Conservation (phyloP, 2,329 filamentous ascomycete species). For the Apiospora malaysiana region DNA sequence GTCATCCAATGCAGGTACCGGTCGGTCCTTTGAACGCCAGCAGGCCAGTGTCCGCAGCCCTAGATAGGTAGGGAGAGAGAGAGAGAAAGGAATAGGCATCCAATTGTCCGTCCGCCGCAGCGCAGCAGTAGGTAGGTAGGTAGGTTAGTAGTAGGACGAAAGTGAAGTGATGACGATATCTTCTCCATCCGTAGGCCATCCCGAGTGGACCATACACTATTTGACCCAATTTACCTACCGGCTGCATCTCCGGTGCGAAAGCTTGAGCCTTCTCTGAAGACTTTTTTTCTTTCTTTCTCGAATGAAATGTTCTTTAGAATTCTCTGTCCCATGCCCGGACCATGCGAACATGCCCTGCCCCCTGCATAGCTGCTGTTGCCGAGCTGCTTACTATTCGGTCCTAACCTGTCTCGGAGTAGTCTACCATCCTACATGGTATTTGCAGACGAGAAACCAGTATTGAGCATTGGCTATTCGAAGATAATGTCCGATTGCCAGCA, state of each 20-base stretch:
- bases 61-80: slow-evolving; percentile 2
- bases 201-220: neutral
- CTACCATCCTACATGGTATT: neutral
- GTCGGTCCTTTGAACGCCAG: neutral
- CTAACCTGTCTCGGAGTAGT: slow-evolving; percentile 7
- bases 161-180: slow-evolving; percentile 12
- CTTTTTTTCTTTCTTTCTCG: neutral
- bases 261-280: neutral
- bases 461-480: neutral
- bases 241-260: slow-evolving; percentile 6
- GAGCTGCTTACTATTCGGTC: neutral
- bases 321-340: neutral
- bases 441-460: neutral
- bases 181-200: slow-evolving; percentile 11
- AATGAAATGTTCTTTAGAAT: neutral
- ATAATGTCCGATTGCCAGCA: neutral
- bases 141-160: neutral
- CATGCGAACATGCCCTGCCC: neutral
- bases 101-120: neutral
- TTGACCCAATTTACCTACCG: slow-evolving; percentile 13
- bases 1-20: slow-evolving; percentile 13
- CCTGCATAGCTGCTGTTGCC: neutral
- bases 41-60: neutral
- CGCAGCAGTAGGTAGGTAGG: neutral
- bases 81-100: neutral